Conservation (phyloP, 495 filamentous ascomycete species). For the Peziza echinospora region DNA sequence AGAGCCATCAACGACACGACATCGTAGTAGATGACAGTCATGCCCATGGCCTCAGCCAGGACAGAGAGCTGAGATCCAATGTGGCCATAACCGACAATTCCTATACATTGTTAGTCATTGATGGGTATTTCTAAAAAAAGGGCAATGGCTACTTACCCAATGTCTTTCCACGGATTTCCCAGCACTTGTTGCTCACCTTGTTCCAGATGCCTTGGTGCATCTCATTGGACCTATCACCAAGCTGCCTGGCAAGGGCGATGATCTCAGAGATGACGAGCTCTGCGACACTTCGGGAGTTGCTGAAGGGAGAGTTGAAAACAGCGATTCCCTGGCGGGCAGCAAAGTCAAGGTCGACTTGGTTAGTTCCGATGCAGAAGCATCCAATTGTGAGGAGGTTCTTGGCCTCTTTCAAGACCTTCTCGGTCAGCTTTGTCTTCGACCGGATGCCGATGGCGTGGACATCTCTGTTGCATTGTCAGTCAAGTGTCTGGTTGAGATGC, state of each 20-base stretch:
- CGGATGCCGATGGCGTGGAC: conserved; percentile 96
- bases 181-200: conserved; percentile 87
- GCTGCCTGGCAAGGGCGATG: conserved; percentile 71
- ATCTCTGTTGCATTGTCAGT: conserved; percentile 32
- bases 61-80: conserved; percentile 95
- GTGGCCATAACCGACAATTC: conserved; percentile 93
- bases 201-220: conserved; percentile 94
- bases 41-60: conserved; percentile 88
- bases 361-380: conserved; percentile 98
- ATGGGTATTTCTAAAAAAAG: not conserved
- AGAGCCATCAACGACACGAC: conserved; percentile 80
- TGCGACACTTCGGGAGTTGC: conserved; percentile 90
- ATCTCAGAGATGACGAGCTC: conserved; percentile 91
- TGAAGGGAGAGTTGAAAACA: conserved; percentile 98
- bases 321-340: conserved; percentile 82
- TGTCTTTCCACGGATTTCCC: conserved; percentile 96
- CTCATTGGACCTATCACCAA: conserved; percentile 83
- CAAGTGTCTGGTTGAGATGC: not conserved
- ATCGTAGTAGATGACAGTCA: conserved; percentile 93
- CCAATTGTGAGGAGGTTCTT: conserved; percentile 90
- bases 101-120: conserved; percentile 21
- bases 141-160: conserved; percentile 39
- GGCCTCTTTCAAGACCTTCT: conserved; percentile 64
- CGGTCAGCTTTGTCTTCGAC: conserved; percentile 87
- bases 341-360: conserved; percentile 87